These are phyloP conservation scores for Chamaecyparis obtusa DNA, from an alignment of 75 land plant species.

Conservation along the genomic window DNA sequence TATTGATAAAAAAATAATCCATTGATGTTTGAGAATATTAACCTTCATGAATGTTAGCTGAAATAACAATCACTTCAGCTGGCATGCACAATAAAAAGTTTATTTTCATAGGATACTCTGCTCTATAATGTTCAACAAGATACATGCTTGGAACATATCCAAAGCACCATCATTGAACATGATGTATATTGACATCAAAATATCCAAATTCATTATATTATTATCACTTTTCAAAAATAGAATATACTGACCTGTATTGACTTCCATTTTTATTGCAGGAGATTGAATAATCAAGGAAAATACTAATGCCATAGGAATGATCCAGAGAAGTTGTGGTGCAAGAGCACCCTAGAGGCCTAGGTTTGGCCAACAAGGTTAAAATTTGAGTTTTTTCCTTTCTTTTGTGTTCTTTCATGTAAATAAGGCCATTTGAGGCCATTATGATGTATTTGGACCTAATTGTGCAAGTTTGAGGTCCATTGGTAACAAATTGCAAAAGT, in stretches of 20 bases:
- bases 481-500: too few relatives aligned
- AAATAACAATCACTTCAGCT: conserved; percentile 74
- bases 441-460: too few relatives aligned
- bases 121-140: conserved; percentile 70
- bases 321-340: conserved; percentile 53
- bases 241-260: conserved; percentile 47
- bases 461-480: too few relatives aligned
- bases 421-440: too few relatives aligned
- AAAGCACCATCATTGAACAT: background rate
- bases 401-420: too few relatives aligned
- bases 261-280: conserved; percentile 81
- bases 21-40: background rate
- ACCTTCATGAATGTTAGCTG: conserved; percentile 91
- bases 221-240: background rate
- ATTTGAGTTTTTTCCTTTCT: too few relatives aligned
- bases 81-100: conserved; percentile 67
- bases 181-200: background rate
- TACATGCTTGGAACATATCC: conserved; percentile 47
- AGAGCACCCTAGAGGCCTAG: too few relatives aligned
- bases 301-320: conserved; percentile 60
- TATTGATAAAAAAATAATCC: background rate
- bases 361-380: too few relatives aligned
- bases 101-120: conserved; percentile 69
- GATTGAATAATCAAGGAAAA: conserved; percentile 86
- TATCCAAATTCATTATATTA: background rate